Evolutionary conservation across 257 asterid genomes (phyloP).

Genomic region (Solanum bulbocastanum): DNA sequence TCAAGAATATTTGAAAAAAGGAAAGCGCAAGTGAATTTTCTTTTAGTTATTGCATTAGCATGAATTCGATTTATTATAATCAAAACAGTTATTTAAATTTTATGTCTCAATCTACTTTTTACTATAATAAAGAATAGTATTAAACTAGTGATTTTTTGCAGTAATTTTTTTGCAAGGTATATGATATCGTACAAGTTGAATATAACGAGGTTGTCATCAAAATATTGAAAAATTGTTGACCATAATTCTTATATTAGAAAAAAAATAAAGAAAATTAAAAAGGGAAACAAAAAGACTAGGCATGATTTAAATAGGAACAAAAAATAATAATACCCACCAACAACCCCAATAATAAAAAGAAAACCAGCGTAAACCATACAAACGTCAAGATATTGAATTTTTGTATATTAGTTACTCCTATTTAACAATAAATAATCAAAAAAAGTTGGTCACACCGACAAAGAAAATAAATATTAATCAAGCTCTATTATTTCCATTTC

Average conservation of each 20-base stretch:
- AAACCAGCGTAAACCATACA: background rate
- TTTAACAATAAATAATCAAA: background rate
- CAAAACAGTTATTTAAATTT: accelerated
- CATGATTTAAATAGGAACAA: background rate
- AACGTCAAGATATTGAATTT: background rate
- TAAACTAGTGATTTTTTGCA: background rate
- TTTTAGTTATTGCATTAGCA: background rate
- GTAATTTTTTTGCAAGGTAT: background rate
- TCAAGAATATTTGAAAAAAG: background rate
- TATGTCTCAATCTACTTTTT: background rate
- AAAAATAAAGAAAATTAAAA: background rate
- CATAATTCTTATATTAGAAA: background rate
- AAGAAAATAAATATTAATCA: background rate
- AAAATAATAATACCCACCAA: background rate
- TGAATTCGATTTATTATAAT: background rate
- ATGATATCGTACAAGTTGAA: background rate
- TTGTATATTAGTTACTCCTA: background rate
- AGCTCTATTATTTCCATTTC: background rate
- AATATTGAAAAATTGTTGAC: background rate
- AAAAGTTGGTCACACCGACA: slow-evolving; percentile 7
- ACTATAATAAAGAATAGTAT: background rate
- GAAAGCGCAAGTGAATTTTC: background rate
- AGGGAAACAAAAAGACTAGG: background rate
- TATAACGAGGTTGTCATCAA: background rate
- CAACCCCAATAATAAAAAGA: background rate